Conservation (phyloP, 2,329 filamentous ascomycete genomes). For the Anisogramma anomala region DNA sequence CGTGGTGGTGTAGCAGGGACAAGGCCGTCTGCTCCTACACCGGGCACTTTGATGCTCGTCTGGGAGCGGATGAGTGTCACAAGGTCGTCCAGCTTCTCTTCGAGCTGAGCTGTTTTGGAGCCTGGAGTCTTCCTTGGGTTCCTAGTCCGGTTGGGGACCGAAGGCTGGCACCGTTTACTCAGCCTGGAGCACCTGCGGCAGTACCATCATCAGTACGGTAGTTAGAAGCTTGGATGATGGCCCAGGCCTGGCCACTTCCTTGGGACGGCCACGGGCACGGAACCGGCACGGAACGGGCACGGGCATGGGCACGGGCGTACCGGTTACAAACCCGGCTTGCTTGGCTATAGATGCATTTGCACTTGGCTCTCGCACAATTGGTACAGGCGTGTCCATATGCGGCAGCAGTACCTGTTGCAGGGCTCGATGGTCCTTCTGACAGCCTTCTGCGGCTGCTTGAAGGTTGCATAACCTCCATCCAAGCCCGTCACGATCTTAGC, state of each 20-base stretch:
- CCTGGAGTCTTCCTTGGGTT: conserved; percentile 24
- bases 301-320: conserved; percentile 9
- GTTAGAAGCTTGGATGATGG: too few relatives aligned
- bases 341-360: conserved; percentile 32
- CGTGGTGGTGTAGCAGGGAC: not conserved
- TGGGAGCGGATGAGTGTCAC: conserved; percentile 31
- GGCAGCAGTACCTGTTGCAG: conserved; percentile 14
- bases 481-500: too few relatives aligned
- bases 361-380: conserved; percentile 37
- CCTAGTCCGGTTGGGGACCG: conserved; percentile 30
- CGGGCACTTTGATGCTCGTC: conserved; percentile 10
- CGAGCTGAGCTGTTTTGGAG: conserved; percentile 31
- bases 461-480: conserved; percentile 1
- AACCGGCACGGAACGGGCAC: too few relatives aligned
- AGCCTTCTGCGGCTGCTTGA: not conserved
- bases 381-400: conserved; percentile 34
- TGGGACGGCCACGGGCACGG: too few relatives aligned
- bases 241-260: too few relatives aligned
- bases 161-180: conserved; percentile 35
- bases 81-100: conserved; percentile 38
- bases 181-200: conserved; percentile 30
- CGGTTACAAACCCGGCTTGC: conserved; percentile 25
- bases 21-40: not conserved
- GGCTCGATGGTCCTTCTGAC: not conserved
- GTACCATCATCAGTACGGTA: too few relatives aligned